Percentiles rank a stretch among this genome's conserved stretches.
phyloP scores from a whole-genome alignment of 2,329 filamentous ascomycete genomes.

The Trichothecium roseum region DNA sequence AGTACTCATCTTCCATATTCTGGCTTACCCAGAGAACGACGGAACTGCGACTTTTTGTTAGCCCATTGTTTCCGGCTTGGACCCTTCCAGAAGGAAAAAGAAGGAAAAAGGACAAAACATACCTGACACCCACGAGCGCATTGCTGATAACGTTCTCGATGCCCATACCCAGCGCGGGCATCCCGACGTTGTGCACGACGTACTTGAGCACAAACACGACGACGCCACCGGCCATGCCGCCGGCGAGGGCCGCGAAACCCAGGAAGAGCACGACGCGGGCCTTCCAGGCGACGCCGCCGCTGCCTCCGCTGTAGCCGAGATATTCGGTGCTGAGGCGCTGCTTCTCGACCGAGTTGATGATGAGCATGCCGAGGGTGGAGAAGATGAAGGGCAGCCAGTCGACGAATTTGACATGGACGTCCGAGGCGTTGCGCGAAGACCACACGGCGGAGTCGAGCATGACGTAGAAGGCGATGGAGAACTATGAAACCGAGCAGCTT shows the following conservation, averaged over 20 bases:
- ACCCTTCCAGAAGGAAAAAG: too few species aligned
- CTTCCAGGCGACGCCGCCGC: conserved; percentile 52
- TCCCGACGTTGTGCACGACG: conserved; percentile 43
- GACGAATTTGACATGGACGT: conserved; percentile 53
- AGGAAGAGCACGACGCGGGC: conserved; percentile 57
- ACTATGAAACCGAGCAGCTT: conserved; percentile 30
- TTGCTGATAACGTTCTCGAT: conserved; percentile 58
- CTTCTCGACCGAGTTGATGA: conserved; percentile 63
- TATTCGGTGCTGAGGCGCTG: conserved; percentile 52
- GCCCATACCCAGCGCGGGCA: conserved; percentile 54
- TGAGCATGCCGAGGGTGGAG: conserved; percentile 57
- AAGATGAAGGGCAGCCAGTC: conserved; percentile 63
- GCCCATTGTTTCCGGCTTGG: conserved; percentile 2
- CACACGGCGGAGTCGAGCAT: conserved; percentile 59
- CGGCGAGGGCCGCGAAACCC: conserved; percentile 54
- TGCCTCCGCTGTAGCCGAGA: conserved; percentile 46
- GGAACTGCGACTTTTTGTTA: conserved; percentile 29
- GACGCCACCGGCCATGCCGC: conserved; percentile 60
- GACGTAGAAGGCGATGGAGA: conserved; percentile 58
- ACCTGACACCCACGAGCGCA: conserved; percentile 51
- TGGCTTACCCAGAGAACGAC: conserved; percentile 59
- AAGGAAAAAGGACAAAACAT: conserved; percentile 14
- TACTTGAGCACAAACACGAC: conserved; percentile 59
- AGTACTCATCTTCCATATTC: conserved; percentile 65
- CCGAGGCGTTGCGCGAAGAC: conserved; percentile 48